Evolutionary conservation across 192 early-diverging fungal genomes (phyloP).

Genomic region (Diversispora eburnea): DNA sequence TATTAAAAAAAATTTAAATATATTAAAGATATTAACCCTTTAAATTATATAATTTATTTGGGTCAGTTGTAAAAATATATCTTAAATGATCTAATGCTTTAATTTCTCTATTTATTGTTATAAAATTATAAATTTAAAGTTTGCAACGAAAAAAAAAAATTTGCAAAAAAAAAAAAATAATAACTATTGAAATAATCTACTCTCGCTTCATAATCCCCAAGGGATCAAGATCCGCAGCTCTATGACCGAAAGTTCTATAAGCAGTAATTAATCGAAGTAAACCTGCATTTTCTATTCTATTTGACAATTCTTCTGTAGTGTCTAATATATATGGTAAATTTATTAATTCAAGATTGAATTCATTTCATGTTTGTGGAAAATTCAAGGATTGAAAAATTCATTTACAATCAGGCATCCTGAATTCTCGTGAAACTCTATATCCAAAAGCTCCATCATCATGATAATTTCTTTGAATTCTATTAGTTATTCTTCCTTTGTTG

Average conservation of each 20-base stretch:
- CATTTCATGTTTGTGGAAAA: no score
- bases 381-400: not conserved
- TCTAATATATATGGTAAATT: constrained; percentile 41
- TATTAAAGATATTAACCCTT: constrained; percentile 39
- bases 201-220: constrained; percentile 66
- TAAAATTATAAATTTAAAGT: not conserved
- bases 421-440: constrained; percentile 73
- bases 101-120: constrained; percentile 34
- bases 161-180: not conserved
- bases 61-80: constrained; percentile 41
- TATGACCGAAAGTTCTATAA: constrained; percentile 79
- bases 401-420: constrained; percentile 68
- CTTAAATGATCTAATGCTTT: constrained; percentile 78
- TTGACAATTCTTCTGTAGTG: constrained; percentile 71
- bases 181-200: constrained; percentile 40
- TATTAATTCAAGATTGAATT: no score
- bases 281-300: constrained; percentile 80
- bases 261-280: constrained; percentile 80
- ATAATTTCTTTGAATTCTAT: constrained; percentile 39
- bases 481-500: no score
- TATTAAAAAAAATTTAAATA: no score
- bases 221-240: constrained; percentile 82
- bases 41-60: constrained; percentile 55
- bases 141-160: not conserved
- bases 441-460: constrained; percentile 84